phyloP scores from a whole-genome alignment of 2,329 filamentous ascomycete species.

The Lasiodiplodia theobromae region DNA sequence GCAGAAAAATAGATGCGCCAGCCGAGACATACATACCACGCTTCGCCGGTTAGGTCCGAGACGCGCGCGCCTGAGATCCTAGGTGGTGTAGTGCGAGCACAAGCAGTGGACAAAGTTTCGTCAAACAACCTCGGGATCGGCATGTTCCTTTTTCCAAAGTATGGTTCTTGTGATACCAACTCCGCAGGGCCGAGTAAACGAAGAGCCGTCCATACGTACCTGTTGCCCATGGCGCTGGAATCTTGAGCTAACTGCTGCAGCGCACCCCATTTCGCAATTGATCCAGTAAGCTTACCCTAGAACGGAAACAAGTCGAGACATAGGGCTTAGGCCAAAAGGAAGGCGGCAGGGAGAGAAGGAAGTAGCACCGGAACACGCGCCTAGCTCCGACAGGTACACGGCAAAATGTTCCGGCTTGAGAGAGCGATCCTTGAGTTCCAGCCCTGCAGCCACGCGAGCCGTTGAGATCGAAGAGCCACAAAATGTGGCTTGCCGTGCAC shows the following conservation, averaged over 20 bases:
- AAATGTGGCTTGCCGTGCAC: background rate
- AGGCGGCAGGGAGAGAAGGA: background rate
- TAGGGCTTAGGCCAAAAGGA: background rate
- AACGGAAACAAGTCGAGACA: constrained; percentile 1
- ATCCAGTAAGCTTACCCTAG: constrained; percentile 6
- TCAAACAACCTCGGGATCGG: background rate
- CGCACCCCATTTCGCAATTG: too few relatives aligned
- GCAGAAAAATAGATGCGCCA: background rate
- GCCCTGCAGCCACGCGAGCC: background rate
- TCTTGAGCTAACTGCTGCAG: background rate
- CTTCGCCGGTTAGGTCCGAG: background rate
- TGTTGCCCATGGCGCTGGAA: background rate
- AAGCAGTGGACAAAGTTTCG: background rate
- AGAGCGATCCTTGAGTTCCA: constrained; percentile 3
- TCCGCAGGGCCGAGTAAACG: background rate
- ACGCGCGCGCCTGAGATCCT: background rate
- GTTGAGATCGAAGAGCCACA: constrained; percentile 10
- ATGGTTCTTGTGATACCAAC: background rate
- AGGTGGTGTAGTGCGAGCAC: background rate
- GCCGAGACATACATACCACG: background rate
- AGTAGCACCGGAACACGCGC: background rate
- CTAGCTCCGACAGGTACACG: background rate
- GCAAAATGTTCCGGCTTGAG: background rate
- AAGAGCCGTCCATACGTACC: background rate
- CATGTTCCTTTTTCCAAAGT: background rate